phyloP scores from a whole-genome alignment of 768 basidiomycete species.

The Podaxis sp. region DNA sequence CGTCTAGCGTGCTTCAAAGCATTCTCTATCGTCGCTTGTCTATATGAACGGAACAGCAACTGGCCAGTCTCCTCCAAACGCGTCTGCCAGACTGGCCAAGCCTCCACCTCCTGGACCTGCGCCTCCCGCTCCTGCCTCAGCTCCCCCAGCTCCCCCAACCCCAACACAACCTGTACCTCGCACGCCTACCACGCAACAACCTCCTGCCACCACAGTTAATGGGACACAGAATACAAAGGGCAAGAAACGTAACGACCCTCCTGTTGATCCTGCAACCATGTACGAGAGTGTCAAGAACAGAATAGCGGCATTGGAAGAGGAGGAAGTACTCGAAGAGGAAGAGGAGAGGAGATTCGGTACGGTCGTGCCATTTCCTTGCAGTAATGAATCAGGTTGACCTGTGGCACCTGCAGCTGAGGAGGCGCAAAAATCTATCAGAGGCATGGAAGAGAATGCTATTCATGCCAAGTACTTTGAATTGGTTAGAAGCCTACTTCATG shows the following conservation, averaged over 20 bases:
- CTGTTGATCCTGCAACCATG: constrained; percentile 82
- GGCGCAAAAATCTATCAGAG: constrained; percentile 83
- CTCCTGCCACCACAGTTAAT: constrained; percentile 26
- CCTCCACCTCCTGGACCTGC: constrained; percentile 59
- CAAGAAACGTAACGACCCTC: constrained; percentile 74
- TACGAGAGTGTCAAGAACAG: constrained; percentile 86
- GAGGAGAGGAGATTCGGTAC: constrained; percentile 78
- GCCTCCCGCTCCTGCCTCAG: constrained; percentile 58
- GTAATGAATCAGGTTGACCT: constrained; percentile 20
- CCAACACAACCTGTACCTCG: constrained; percentile 19
- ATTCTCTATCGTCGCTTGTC: constrained; percentile 17
- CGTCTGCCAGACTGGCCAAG: constrained; percentile 43
- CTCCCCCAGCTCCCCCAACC: constrained; percentile 56
- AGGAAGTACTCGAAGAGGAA: constrained; percentile 84
- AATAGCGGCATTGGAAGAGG: constrained; percentile 88
- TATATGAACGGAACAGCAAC: constrained; percentile 50
- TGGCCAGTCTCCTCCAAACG: constrained; percentile 26
- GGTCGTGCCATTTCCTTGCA: constrained; percentile 25
- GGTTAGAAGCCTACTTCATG: constrained; percentile 44
- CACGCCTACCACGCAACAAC: constrained; percentile 22
- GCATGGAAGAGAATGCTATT: constrained; percentile 78
- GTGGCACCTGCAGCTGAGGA: constrained; percentile 65
- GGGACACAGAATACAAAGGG: constrained; percentile 43
- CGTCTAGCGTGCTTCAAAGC: constrained; percentile 9
- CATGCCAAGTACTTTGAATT: constrained; percentile 88